Conservation (phyloP, 805 yeast genomes). For the Henningerozyma blattae region DNA sequence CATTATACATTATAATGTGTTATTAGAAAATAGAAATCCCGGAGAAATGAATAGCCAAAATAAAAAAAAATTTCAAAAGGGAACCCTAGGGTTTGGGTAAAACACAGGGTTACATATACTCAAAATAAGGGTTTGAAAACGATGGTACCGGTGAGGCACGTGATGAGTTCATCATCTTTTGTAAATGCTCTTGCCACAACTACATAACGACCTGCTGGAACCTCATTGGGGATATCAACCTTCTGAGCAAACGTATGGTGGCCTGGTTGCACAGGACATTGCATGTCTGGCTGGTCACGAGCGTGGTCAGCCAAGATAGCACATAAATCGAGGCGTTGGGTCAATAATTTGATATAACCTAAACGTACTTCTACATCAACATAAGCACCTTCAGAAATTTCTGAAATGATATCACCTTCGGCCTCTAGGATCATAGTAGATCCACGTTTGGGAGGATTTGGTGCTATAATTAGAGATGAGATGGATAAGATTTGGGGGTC, state of each 20-base stretch:
- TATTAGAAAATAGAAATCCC: too few species aligned
- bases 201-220: constrained; percentile 88
- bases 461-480: constrained; percentile 46
- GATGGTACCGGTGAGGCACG: constrained; percentile 71
- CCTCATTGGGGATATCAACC: constrained; percentile 80
- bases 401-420: constrained; percentile 43
- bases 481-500: constrained; percentile 55
- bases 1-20: too few species aligned
- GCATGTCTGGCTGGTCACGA: constrained; percentile 49
- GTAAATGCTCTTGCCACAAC: constrained; percentile 88
- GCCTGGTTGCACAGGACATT: constrained; percentile 75
- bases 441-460: constrained; percentile 90
- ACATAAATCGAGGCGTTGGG: constrained; percentile 88
- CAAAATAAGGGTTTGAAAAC: constrained; percentile 19
- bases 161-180: constrained; percentile 63
- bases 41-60: too few species aligned
- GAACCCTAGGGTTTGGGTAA: too few species aligned
- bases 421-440: constrained; percentile 70
- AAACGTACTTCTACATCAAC: constrained; percentile 89
- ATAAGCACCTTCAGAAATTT: constrained; percentile 75
- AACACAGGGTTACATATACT: background rate
- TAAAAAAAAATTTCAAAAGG: too few species aligned
- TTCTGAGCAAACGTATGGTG: constrained; percentile 49
- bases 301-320: constrained; percentile 58
- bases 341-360: constrained; percentile 79